Evolutionary conservation across 108 stramenopile genomes (phyloP), one percentile per base, ranked within the genome.

Genomic region (Cyclostephanos invisitatus): DNA sequence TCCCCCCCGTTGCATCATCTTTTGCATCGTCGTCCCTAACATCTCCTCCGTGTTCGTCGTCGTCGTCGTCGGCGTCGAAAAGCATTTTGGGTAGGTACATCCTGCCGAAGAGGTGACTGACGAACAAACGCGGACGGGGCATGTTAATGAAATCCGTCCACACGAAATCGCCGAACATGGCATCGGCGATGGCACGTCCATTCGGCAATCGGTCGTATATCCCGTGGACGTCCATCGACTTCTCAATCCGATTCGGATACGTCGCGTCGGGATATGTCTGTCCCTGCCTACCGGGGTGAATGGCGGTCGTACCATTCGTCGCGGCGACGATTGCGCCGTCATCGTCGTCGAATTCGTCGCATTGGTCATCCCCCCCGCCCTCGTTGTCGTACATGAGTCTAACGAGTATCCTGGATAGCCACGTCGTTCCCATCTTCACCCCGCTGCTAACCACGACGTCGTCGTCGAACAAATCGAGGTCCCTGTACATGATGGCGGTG

Each of bases 391-490:
- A 21, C 1, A 79, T 50, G 20, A 74, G 47, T 0, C 9, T 25
- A 47, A 56, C 50, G 37, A 74, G 60, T 22, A 74, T 50, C 22
- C 59, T 59, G 3, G 38, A 51, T 25, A 79, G 29, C 78, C 78
- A 79, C 3, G 78, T 79, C 5, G 78, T 79, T 2, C 78, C 78
- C 78, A 74, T 74, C 53, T 79, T 79, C 3, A 79, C 62, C 14
- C 67, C 67, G 25, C 67, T 69, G 37, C 63, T 55, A 5, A 79
- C 22, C 18, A 79, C 32, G 15, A 79, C 42, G 32, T 79, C 78
- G 67, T 37, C 28, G 9, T 46, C 17, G 1, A 24, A 0, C 0
- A 74, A 24, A 3, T 57, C 40, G 6, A 79, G 11, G 27, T 54
- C 9, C 9, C 32, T 67, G 56, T 74, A 79, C 22, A 21, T 37